Evolutionary conservation across 768 basidiomycete genomes (phyloP), one percentile per base, ranked within the genome.

Genomic region (Stropharia rugosoannulata): DNA sequence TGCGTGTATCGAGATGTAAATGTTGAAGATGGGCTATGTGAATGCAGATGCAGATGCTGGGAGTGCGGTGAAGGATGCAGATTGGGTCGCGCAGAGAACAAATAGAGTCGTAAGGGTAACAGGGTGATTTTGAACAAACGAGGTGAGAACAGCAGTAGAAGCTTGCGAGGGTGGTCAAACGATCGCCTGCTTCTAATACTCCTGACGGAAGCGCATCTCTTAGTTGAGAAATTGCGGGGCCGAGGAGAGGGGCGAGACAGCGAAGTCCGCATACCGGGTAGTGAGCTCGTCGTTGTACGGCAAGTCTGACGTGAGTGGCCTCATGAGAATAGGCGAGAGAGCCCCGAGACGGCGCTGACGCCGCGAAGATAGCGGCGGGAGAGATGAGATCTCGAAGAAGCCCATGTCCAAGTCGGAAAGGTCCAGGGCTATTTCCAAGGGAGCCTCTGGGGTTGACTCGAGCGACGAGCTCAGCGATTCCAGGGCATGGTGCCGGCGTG

Each of bases 381-480:
- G 36, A 25, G 68, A 63, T 49, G 71, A 65, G 54, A 74, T 66
- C 29, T 70, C 65, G 13, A 52, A 44, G 56, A 76, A 71, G 56
- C 68, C 68, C 59, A 77, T 59, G 59, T 73, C 68, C 27, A 78
- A 54, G 65, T 75, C 72, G 42, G 69, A 67, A 37, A 76, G 59
- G 49, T 64, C 70, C 41, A 76, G 66, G 56, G 71, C 73, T 46
- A 76, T 51, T 47, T 68, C 70, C 32, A 78, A 78, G 45, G 80
- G 68, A 13, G 75, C 54, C 62, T 83, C 82, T 16, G 83, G 82
- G 2, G 82, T 80, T n/a, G 85, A 85, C 60, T 84, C 80, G 43
- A 80, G 59, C 8, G 83, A 85, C 7, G 80, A 82, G n/a, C 73
- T 67, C 10, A 83, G 76, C 5, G 80, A 78, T 59, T 80, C 74